Conservation (phyloP, 345 rosid species). For the Pistacia atlantica region DNA sequence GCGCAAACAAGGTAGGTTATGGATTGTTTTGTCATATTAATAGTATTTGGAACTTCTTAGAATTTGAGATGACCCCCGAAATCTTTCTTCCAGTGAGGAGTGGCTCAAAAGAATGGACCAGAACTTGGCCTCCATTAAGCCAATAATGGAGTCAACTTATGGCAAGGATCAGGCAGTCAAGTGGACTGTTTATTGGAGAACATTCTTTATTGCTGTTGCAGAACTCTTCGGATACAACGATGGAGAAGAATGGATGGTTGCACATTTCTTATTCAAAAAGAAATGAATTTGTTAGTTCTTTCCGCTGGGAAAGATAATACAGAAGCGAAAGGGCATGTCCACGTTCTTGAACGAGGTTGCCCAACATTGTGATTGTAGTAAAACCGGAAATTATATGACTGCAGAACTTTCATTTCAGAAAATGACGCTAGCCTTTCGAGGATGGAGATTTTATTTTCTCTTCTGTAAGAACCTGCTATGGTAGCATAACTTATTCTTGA, state of each 20-base stretch:
- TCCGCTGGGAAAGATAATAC: background rate
- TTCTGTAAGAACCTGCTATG: no score
- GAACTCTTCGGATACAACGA: conserved; percentile 84
- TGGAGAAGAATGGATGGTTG: conserved; percentile 91
- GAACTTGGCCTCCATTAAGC: conserved; percentile 46
- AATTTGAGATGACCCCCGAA: background rate
- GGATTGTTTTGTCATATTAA: background rate
- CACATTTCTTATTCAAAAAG: conserved; percentile 74
- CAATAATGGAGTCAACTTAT: conserved; percentile 76
- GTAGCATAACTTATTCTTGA: no score
- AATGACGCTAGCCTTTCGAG: background rate
- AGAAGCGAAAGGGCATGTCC: background rate
- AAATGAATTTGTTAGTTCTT: conserved; percentile 40
- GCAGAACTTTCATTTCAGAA: background rate
- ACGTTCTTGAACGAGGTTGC: background rate
- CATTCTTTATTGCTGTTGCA: conserved; percentile 81
- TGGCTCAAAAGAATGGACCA: conserved; percentile 89
- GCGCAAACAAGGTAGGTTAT: conserved; percentile 65
- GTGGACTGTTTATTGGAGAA: conserved; percentile 91
- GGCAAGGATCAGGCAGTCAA: conserved; percentile 77
- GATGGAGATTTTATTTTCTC: background rate
- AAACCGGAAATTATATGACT: background rate
- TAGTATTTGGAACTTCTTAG: background rate
- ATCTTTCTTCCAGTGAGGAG: conserved; percentile 57
- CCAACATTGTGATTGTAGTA: background rate